Evolutionary conservation across 2,329 filamentous ascomycete species (phyloP).

Genomic region (Xylariaceae sp.): DNA sequence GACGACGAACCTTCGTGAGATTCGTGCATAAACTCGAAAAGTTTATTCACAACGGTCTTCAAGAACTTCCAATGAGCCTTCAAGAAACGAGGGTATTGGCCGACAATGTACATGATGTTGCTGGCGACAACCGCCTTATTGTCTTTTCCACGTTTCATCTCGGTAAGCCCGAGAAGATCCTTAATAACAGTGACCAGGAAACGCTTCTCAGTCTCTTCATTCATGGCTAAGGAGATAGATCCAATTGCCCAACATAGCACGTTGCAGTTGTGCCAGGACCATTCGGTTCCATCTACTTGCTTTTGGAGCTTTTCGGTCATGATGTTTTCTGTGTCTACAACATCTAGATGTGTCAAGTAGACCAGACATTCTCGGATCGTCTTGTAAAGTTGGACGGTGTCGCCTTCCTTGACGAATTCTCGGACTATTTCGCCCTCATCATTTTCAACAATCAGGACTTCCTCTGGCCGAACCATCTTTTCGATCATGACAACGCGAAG

Average conservation of each 20-base stretch:
- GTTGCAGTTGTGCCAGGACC: constrained; percentile 99
- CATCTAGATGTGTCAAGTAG: constrained; percentile 94
- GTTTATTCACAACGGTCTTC: constrained; percentile 98
- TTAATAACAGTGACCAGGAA: constrained; percentile 99
- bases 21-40: constrained; percentile 99
- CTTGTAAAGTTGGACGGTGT: constrained; percentile 99
- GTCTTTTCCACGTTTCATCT: constrained; percentile 99
- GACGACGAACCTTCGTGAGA: constrained; percentile 79
- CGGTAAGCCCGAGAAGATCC: constrained; percentile 89
- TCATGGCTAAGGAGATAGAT: constrained; percentile 98
- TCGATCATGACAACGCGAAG: constrained; percentile 98
- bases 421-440: constrained; percentile 98
- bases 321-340: constrained; percentile 95
- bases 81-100: constrained; percentile 94
- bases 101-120: constrained; percentile 99
- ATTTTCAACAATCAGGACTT: constrained; percentile 98
- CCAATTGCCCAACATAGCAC: constrained; percentile 99
- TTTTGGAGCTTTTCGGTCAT: constrained; percentile 98
- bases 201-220: constrained; percentile 97
- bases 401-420: constrained; percentile 98
- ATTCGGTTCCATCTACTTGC: constrained; percentile 92
- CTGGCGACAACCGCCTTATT: constrained; percentile 98
- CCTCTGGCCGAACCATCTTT: constrained; percentile 98
- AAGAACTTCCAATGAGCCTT: constrained; percentile 99
- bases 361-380: constrained; percentile 96